Evolutionary conservation across 2,329 filamentous ascomycete species (phyloP).

Genomic region (Microsporum canis): DNA sequence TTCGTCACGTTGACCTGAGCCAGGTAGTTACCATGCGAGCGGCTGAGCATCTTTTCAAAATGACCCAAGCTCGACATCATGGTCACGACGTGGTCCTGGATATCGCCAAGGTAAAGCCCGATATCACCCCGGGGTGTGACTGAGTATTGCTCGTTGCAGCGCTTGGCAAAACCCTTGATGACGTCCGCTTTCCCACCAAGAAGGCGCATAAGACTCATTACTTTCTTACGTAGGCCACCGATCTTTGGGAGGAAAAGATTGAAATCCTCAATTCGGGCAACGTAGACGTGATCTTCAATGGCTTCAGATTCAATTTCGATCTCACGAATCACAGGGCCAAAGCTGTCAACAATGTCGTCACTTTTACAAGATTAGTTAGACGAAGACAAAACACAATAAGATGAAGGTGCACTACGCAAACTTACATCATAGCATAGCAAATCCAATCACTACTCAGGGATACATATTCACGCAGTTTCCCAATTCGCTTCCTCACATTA

Average conservation of each 20-base stretch:
- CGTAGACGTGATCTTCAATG: slow-evolving; percentile 92
- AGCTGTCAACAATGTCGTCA: slow-evolving; percentile 95
- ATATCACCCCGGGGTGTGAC: slow-evolving; percentile 94
- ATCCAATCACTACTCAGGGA: slow-evolving; percentile 96
- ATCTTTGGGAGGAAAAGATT: slow-evolving; percentile 77
- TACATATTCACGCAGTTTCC: slow-evolving; percentile 86
- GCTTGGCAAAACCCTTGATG: slow-evolving; percentile 92
- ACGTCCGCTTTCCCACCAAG: slow-evolving; percentile 97
- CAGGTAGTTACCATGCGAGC: slow-evolving; percentile 90
- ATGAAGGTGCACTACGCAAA: slow-evolving; percentile 10
- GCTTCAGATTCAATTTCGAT: slow-evolving; percentile 81
- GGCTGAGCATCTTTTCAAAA: slow-evolving; percentile 94
- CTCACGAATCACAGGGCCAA: slow-evolving; percentile 76
- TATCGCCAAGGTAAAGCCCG: slow-evolving; percentile 89
- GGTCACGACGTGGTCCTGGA: slow-evolving; percentile 97
- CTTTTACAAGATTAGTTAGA: slow-evolving; percentile 32
- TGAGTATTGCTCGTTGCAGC: slow-evolving; percentile 94
- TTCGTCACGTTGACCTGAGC: slow-evolving; percentile 89
- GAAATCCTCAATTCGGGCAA: slow-evolving; percentile 81
- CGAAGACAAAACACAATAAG: background rate
- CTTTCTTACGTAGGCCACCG: slow-evolving; percentile 82
- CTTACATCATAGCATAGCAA: slow-evolving; percentile 92
- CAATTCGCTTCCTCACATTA: slow-evolving; percentile 83
- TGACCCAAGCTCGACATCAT: slow-evolving; percentile 96
- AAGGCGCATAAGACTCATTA: slow-evolving; percentile 84